phyloP scores from a whole-genome alignment of 495 filamentous ascomycete species.

The Penicillium arizonense region DNA sequence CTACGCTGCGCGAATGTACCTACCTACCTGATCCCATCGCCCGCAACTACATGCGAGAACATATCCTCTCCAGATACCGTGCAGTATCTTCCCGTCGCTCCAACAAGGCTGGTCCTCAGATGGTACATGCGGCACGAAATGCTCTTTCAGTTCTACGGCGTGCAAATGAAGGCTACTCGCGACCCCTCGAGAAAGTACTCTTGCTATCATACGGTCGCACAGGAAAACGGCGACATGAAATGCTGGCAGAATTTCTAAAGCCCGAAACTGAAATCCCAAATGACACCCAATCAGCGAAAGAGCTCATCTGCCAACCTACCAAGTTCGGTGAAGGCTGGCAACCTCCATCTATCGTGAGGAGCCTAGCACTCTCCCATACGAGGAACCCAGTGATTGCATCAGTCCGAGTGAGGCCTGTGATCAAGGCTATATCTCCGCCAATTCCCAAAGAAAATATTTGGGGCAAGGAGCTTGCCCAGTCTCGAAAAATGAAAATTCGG shows the following conservation, averaged over 20 bases:
- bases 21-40: slow-evolving; percentile 79
- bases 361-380: slow-evolving; percentile 39
- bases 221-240: slow-evolving; percentile 64
- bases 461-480: slow-evolving; percentile 53
- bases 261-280: slow-evolving; percentile 26
- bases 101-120: slow-evolving; percentile 3
- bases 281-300: slow-evolving; percentile 25
- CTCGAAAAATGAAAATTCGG: slow-evolving; percentile 55
- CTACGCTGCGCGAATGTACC: slow-evolving; percentile 77
- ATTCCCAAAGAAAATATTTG: slow-evolving; percentile 65
- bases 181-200: slow-evolving; percentile 63
- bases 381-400: slow-evolving; percentile 20
- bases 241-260: slow-evolving; percentile 51
- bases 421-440: slow-evolving; percentile 43
- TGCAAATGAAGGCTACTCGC: slow-evolving; percentile 64
- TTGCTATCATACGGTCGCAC: slow-evolving; percentile 68
- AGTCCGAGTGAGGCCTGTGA: slow-evolving; percentile 20
- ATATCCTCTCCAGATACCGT: slow-evolving; percentile 60
- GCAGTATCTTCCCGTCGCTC: slow-evolving; percentile 8
- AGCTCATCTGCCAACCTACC: slow-evolving; percentile 14
- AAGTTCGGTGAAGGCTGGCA: slow-evolving; percentile 35
- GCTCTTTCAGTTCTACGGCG: slow-evolving; percentile 42
- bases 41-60: slow-evolving; percentile 54
- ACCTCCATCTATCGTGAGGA: slow-evolving; percentile 29
- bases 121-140: slow-evolving; percentile 24